Conservation (phyloP, 2,329 filamentous ascomycete genomes). For the Aureobasidium sp. region DNA sequence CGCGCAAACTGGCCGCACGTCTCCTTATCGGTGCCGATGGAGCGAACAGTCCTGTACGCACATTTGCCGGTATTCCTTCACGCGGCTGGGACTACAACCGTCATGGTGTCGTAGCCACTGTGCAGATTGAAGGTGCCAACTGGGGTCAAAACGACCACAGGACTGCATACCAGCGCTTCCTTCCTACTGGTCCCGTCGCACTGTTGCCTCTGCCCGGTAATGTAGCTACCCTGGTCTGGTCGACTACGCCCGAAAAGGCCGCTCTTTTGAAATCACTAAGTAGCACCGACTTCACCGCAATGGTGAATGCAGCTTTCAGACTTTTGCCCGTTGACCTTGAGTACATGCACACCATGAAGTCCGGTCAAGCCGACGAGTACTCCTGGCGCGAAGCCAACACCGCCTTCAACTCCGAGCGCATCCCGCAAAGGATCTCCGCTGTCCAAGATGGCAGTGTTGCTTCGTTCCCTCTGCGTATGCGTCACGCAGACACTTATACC, state of each 20-base stretch:
- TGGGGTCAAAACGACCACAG: constrained; percentile 30
- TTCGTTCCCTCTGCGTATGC: constrained; percentile 82
- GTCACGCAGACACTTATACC: constrained; percentile 90
- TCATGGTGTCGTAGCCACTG: constrained; percentile 83
- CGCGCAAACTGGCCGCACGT: constrained; percentile 59
- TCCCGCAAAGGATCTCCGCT: constrained; percentile 58
- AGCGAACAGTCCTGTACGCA: constrained; percentile 84
- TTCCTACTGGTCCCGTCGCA: constrained; percentile 85
- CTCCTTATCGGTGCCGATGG: constrained; percentile 90
- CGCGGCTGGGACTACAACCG: constrained; percentile 89
- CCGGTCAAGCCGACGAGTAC: constrained; percentile 58
- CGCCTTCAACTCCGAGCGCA: constrained; percentile 24
- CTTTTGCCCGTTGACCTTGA: constrained; percentile 68
- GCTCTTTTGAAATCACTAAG: constrained; percentile 68
- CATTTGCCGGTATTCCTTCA: constrained; percentile 77
- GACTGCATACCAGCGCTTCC: constrained; percentile 88
- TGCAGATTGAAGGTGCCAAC: constrained; percentile 54
- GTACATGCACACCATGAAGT: constrained; percentile 62
- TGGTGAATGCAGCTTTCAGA: constrained; percentile 91
- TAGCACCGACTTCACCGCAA: constrained; percentile 64
- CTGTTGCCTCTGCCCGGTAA: constrained; percentile 82
- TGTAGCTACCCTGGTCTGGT: constrained; percentile 85
- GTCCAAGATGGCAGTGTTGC: constrained; percentile 76
- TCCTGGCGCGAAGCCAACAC: constrained; percentile 76
- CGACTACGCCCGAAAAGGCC: constrained; percentile 74